Evolutionary conservation across 1,139 yeast species (phyloP), one percentile per base, ranked within the genome.

Genomic region (Scheffersomyces cryptocercus): DNA sequence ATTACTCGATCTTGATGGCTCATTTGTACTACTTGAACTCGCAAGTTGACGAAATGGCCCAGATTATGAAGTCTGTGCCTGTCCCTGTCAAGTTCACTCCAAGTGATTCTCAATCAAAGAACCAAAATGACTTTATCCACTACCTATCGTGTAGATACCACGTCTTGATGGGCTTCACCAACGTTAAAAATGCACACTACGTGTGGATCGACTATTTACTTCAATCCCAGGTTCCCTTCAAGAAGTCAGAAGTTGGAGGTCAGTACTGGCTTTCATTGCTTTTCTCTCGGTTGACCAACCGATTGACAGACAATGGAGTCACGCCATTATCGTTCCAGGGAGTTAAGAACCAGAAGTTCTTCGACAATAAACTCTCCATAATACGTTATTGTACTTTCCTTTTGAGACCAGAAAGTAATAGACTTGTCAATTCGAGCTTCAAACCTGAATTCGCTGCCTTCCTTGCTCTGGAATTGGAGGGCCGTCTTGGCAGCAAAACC

Each of bases 181-280:
- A 51, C 29, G 50, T 48, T 24, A 55, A 52, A 5, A 50, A 56
- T 15, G 49, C 60, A 24, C 49, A 51, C 38, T 52, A 58, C 15
- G 50, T 62, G 29, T 73, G 77, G 75, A 48, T 54, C 14, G 68
- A 65, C 12, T 73, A 63, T 48, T 59, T 73, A 39, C 47, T 45
- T 28, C 49, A 59, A 35, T 56, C 58, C 41, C 55, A 55, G 16
- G 52, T 45, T 28, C 70, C 71, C 9, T 70, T 69, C 46, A 44
- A 50, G 20, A 67, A 65, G 46, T 62, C 73, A 5, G 68, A 70
- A 38, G 65, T 70, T 16, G 65, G 73, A 2, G 75, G 70, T 3
- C 64, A 64, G 40, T 56, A 62, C 42, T 74, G 79, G 79, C 55
- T 69, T n/a, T 70, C 64, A 26, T 53, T 65, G 30, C 50, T 72